Conservation (phyloP, 495 filamentous ascomycete genomes). For the Chaetomium fimeti region DNA sequence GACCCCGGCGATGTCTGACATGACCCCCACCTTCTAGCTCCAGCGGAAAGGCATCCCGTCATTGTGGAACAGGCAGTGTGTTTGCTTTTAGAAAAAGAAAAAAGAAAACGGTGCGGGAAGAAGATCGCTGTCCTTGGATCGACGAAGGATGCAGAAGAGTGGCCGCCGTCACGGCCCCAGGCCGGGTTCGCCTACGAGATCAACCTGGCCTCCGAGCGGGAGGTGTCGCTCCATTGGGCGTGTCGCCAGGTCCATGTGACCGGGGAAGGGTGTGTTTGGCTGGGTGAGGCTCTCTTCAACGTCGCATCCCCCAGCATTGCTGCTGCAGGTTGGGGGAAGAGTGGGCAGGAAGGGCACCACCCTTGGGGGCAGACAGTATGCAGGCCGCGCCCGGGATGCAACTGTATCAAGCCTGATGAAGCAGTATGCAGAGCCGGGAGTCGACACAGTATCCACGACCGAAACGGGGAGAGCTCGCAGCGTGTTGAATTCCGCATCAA, state of each 20-base stretch:
- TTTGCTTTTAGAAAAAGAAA: too few species aligned
- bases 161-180: not conserved
- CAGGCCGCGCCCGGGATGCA: conserved; percentile 6
- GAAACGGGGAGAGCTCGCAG: not conserved
- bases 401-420: not conserved
- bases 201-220: conserved; percentile 9
- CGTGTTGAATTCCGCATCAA: not conserved
- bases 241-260: conserved; percentile 11
- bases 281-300: conserved; percentile 15
- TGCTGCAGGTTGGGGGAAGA: not conserved
- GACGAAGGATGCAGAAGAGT: not conserved
- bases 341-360: not conserved
- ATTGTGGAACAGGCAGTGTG: conserved; percentile 1
- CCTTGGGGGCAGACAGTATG: not conserved
- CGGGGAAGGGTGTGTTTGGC: conserved; percentile 2
- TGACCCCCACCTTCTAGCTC: not conserved
- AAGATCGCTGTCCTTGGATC: not conserved
- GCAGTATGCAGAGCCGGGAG: not conserved
- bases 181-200: not conserved
- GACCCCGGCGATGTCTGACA: not conserved
- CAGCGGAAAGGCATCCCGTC: not conserved
- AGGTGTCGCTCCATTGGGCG: conserved; percentile 19
- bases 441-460: not conserved
- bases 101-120: not conserved
- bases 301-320: not conserved